These are phyloP conservation scores for Phyllosticta citribraziliensis DNA, from an alignment of 2,329 filamentous ascomycete genomes.

Conservation along the genomic window DNA sequence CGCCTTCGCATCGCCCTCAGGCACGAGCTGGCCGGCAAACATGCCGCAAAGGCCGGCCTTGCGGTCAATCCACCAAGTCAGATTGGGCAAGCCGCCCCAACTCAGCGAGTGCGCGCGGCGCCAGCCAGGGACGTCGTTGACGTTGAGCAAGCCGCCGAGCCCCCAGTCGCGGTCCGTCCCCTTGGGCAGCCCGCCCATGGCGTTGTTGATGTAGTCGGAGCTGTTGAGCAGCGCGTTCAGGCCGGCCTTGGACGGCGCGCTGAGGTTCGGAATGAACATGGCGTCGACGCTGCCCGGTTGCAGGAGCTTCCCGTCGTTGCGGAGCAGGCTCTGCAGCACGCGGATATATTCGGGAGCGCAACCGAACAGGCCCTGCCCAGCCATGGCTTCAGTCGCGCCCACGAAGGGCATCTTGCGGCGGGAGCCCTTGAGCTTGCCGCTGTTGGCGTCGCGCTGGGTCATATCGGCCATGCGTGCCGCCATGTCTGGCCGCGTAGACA, in stretches of 20 bases:
- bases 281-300: slow-evolving; percentile 18
- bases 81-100: slow-evolving; percentile 25
- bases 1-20: slow-evolving; percentile 19
- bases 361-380: slow-evolving; percentile 7
- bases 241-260: slow-evolving; percentile 2
- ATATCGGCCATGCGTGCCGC: slow-evolving; percentile 15
- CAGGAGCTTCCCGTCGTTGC: slow-evolving; percentile 19
- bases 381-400: not conserved
- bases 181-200: slow-evolving; percentile 18
- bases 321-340: slow-evolving; percentile 20
- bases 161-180: slow-evolving; percentile 19
- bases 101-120: slow-evolving; percentile 21
- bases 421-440: slow-evolving; percentile 12
- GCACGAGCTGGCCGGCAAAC: slow-evolving; percentile 22
- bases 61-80: slow-evolving; percentile 26
- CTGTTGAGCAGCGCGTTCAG: slow-evolving; percentile 8
- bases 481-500: slow-evolving; percentile 6
- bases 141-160: slow-evolving; percentile 22
- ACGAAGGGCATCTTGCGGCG: slow-evolving; percentile 12
- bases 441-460: slow-evolving; percentile 14
- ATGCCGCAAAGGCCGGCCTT: slow-evolving; percentile 22
- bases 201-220: slow-evolving; percentile 15
- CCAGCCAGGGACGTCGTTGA: slow-evolving; percentile 16
- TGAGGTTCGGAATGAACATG: slow-evolving; percentile 25
- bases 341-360: slow-evolving; percentile 22